Base-by-base conservation (phyloP, 2,329 filamentous ascomycete species). In the Ophiostoma sp. region DNA sequence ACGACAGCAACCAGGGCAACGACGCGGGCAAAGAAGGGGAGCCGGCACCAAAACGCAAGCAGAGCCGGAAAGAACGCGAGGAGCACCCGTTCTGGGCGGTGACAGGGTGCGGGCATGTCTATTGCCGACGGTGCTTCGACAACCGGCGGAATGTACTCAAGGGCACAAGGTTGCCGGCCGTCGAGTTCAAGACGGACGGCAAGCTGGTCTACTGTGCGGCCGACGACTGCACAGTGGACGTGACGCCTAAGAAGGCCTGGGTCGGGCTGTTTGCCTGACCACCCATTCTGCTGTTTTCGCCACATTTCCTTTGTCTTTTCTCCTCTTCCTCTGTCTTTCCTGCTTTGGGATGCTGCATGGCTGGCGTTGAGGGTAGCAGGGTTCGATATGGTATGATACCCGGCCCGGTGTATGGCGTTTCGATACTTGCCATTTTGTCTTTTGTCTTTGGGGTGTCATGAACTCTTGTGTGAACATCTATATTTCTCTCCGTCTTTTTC, bases 1-100 rank as follows among this genome's bases (percentile, higher is more conserved):
- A 89, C 66, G 90, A 93, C 14, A 87, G 87, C 0, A 76, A 80
- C 0, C 45, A 63, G 42, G 42, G 73, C 27, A 73, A 74, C 4
- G 73, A 71, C 16, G 73, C 44, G 5, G 44, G 44, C 44, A 52
- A 52, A 36, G 45, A 49, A 6, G 60, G 40, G 16, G 60, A 42
- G 38, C 60, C 40, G 4, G 16, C 60, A 0, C 65, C 74, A 2
- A 80, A 79, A 74, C 82, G 79, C 12, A 42, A 41, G 9, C 77
- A 79, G 18, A 83, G 79, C 52, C 79, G 79, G 64, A 87, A 84
- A 74, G 80, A 82, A 27, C 78, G 81, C 6, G 84, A 82, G 36
- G 93, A 96, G 78, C 88, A 91, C 75, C 90, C 97, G 74, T 94
- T 98, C 71, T 98, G 93, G 93, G 89, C 95, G 0, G 84, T 95